Conservation (phyloP, 495 filamentous ascomycete genomes). For the Aspergillus saccharolyticus region DNA sequence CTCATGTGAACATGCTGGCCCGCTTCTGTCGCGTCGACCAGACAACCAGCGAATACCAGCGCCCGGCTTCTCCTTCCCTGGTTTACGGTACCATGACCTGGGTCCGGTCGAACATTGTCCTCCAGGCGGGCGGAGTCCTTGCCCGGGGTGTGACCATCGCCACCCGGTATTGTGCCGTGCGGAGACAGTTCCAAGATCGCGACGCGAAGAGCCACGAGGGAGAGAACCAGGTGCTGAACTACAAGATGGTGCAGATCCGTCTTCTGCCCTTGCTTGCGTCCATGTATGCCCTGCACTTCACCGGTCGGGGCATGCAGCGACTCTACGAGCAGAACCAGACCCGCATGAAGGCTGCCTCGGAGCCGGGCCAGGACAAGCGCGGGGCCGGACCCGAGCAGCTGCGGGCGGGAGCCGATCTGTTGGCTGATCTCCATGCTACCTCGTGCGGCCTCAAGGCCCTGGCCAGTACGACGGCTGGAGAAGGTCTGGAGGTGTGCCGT, state of each 20-base stretch:
- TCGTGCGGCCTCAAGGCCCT: slow-evolving; percentile 70
- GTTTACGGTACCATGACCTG: slow-evolving; percentile 70
- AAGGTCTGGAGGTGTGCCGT: slow-evolving; percentile 65
- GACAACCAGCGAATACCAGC: slow-evolving; percentile 56
- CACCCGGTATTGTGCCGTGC: slow-evolving; percentile 61
- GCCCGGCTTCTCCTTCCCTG: slow-evolving; percentile 57
- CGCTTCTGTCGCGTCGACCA: slow-evolving; percentile 59
- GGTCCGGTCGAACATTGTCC: slow-evolving; percentile 67
- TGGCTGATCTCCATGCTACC: slow-evolving; percentile 69
- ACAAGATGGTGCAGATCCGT: slow-evolving; percentile 71
- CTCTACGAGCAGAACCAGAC: slow-evolving; percentile 63
- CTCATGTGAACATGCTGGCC: slow-evolving; percentile 64
- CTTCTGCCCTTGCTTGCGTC: slow-evolving; percentile 63
- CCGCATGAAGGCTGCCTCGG: slow-evolving; percentile 47
- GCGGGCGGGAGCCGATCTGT: slow-evolving; percentile 56
- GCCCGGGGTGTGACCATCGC: slow-evolving; percentile 73
- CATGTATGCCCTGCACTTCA: slow-evolving; percentile 73
- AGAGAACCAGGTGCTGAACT: slow-evolving; percentile 68
- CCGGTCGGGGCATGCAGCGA: slow-evolving; percentile 62
- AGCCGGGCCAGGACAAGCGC: slow-evolving; percentile 38
- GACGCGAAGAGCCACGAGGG: slow-evolving; percentile 51
- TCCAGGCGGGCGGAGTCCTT: slow-evolving; percentile 59
- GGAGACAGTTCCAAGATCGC: slow-evolving; percentile 66
- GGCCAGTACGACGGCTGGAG: slow-evolving; percentile 60
- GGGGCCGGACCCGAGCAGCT: slow-evolving; percentile 64